Base-by-base conservation (phyloP, 345 rosid species). In the Mangifera indica region DNA sequence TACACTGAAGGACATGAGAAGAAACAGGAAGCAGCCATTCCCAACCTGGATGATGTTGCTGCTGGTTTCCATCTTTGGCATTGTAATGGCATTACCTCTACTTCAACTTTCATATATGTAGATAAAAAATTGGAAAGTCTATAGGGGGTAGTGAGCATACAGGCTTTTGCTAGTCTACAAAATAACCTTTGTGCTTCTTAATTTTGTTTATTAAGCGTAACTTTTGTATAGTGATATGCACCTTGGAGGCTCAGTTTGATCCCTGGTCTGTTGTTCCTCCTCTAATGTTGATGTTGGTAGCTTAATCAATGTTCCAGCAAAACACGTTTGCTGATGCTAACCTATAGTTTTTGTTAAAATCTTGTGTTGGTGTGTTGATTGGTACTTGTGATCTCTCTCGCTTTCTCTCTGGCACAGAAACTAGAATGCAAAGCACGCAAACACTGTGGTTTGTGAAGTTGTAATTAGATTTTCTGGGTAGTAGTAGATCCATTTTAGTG, bases 51-150 rank as follows among this genome's bases (percentile, higher is more conserved):
- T 91, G 85, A 78, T 89, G 88, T 56, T 96, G 61, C 76, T 92
- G 80, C 89, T 96, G 77, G 82, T 96, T 71, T 96, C 98, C 8
- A 82, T 91, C 76, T 88, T 93, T 40, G 98, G 99, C 42, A 72
- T 93, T 20, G 96, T 96, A 69, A 96, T 96, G 99, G 93, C 99
- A 1, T 81, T 96, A 80, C 99, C 99, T 32, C 81, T 96, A 76
- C 97, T 96, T 69, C 98, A 96, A 75, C 93, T 89, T 74, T 93
- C 82, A 90, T 25, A 7, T 29, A 48, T 15, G 15, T 7, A 44
- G 48, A 51, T 56, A 32, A 55, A 51, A 44, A 52, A 69, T 54
- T 32, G 74, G 51, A 46, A 72, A 72, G 15, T 57, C 48, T 61
- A 61, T 70, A 77, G 59, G 48, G 67, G 57, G 75, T 78, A 72